A percentile compares a stretch with the other conserved stretches of the same genome.
These are phyloP conservation scores for Guyanaporus albipodus DNA, from an alignment of 768 basidiomycete genomes.

Conservation along the genomic window DNA sequence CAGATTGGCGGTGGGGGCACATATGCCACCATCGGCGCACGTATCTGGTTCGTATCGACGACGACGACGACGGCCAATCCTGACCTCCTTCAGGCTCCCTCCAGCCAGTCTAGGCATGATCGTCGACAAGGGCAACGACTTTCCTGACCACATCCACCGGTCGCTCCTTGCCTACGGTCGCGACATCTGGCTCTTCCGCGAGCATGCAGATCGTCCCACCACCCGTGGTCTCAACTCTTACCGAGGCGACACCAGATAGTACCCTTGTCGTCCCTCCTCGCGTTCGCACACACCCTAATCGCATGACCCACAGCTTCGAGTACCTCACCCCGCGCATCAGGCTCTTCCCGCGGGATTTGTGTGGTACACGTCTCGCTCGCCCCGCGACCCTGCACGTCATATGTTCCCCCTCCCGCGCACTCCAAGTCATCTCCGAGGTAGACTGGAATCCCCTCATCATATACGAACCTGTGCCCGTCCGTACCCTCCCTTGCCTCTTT, in stretches of 20 bases:
- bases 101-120: constrained; percentile 72
- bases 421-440: constrained; percentile 62
- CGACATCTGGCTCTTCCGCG: constrained; percentile 77
- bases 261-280: constrained; percentile 9
- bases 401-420: constrained; percentile 74
- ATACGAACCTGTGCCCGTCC: constrained; percentile 85
- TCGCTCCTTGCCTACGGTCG: constrained; percentile 58
- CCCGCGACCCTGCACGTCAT: constrained; percentile 73
- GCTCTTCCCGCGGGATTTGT: constrained; percentile 67
- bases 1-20: constrained; percentile 91
- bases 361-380: constrained; percentile 45
- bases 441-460: constrained; percentile 66
- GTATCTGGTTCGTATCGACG: constrained; percentile 64
- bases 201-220: constrained; percentile 51
- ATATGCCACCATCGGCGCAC: constrained; percentile 73
- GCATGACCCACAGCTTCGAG: constrained; percentile 53
- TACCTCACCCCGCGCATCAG: constrained; percentile 72
- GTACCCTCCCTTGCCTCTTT: constrained; percentile 23
- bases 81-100: too few relatives aligned
- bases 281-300: constrained; percentile 4
- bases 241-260: constrained; percentile 70
- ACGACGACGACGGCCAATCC: too few relatives aligned
- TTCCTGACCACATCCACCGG: constrained; percentile 54
- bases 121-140: constrained; percentile 77
- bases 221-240: constrained; percentile 76